phyloP scores from a whole-genome alignment of 2,329 filamentous ascomycete genomes.

The Aphanoascus verrucosus region DNA sequence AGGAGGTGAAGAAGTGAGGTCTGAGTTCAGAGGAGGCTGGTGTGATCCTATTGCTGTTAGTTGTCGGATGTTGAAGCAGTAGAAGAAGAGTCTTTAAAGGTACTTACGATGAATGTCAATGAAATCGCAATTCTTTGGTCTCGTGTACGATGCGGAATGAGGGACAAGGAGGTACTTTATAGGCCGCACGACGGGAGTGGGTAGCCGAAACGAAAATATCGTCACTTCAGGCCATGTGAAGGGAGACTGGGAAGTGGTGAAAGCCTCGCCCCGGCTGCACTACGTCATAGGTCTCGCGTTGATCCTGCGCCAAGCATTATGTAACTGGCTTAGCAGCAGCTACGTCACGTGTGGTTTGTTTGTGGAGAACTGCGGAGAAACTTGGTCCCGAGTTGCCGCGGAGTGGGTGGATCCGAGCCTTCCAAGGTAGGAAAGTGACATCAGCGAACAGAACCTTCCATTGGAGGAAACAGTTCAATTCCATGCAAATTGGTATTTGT shows the following conservation, averaged over 20 bases:
- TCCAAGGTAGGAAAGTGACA: too few relatives aligned
- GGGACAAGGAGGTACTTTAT: neutral
- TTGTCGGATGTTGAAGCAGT: too few relatives aligned
- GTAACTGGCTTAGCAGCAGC: slow-evolving; percentile 2
- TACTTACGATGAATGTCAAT: too few relatives aligned
- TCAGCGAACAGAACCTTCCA: neutral
- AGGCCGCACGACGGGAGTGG: neutral
- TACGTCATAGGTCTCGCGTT: slow-evolving; percentile 1
- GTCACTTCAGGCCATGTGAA: neutral
- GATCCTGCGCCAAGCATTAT: neutral
- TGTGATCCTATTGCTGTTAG: too few relatives aligned
- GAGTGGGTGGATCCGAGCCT: neutral
- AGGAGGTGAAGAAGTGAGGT: too few relatives aligned
- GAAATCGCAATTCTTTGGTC: too few relatives aligned
- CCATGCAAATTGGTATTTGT: slow-evolving; percentile 4
- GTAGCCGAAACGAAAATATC: neutral
- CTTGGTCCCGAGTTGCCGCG: neutral
- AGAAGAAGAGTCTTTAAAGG: too few relatives aligned
- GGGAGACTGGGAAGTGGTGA: slow-evolving; percentile 4
- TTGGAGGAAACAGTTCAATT: neutral
- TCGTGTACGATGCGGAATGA: too few relatives aligned
- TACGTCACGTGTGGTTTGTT: neutral
- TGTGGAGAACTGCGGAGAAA: neutral
- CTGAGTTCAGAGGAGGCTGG: too few relatives aligned
- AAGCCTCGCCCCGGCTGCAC: slow-evolving; percentile 2